phyloP scores from a whole-genome alignment of 2,329 filamentous ascomycete species.

The Trichoderma pleuroti region DNA sequence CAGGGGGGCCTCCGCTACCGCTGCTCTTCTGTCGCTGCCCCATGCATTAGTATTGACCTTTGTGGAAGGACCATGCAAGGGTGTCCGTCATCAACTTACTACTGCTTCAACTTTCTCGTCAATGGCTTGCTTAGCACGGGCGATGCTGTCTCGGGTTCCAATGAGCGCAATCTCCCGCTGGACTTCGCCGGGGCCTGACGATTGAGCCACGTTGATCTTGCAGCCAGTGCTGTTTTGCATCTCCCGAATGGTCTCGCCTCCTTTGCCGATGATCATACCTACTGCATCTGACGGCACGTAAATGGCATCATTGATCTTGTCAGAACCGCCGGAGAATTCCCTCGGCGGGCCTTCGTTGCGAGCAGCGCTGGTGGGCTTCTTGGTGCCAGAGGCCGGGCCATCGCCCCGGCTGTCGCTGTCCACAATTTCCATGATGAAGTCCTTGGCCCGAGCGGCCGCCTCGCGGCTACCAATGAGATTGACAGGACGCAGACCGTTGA shows the following conservation, averaged over 20 bases:
- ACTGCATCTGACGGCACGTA: conserved; percentile 86
- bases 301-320: conserved; percentile 79
- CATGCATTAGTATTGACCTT: conserved; percentile 28
- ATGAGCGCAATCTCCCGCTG: conserved; percentile 85
- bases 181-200: conserved; percentile 70
- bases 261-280: conserved; percentile 95
- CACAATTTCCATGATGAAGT: conserved; percentile 89
- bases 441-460: conserved; percentile 74
- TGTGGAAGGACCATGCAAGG: neutral
- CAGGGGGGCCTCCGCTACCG: conserved; percentile 43
- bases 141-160: conserved; percentile 72
- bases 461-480: conserved; percentile 80
- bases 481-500: conserved; percentile 84
- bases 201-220: conserved; percentile 90
- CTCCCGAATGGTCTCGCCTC: conserved; percentile 89
- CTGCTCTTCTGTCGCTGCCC: conserved; percentile 53
- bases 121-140: conserved; percentile 76
- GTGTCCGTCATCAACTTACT: conserved; percentile 48
- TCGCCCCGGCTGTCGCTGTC: conserved; percentile 77
- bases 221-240: conserved; percentile 86
- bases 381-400: conserved; percentile 31
- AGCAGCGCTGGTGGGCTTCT: conserved; percentile 28
- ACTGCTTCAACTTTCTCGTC: conserved; percentile 90
- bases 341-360: conserved; percentile 34
- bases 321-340: conserved; percentile 43